phyloP scores from a whole-genome alignment of 2,329 filamentous ascomycete species.

The Zasmidium cellare region DNA sequence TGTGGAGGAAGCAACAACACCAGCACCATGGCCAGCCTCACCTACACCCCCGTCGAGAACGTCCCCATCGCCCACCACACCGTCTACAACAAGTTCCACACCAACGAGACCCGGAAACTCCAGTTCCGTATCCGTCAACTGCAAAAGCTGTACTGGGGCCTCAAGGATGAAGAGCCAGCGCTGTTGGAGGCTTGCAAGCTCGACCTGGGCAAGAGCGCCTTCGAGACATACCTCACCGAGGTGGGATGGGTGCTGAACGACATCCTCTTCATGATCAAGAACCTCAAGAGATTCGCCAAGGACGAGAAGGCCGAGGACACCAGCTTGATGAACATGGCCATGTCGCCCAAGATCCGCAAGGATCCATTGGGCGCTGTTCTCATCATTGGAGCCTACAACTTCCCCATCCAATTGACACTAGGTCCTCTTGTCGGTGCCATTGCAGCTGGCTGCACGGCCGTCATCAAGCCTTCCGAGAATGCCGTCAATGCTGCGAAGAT shows the following conservation, averaged over 20 bases:
- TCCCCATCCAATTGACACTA: conserved; percentile 79
- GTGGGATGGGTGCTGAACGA: conserved; percentile 78
- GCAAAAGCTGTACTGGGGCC: conserved; percentile 89
- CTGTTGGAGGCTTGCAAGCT: conserved; percentile 72
- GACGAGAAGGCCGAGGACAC: conserved; percentile 77
- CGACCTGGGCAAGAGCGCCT: conserved; percentile 76
- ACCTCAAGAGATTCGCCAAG: conserved; percentile 77
- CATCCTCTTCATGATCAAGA: conserved; percentile 73
- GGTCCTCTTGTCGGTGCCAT: conserved; percentile 85
- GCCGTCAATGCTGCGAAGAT: conserved; percentile 75
- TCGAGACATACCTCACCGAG: conserved; percentile 74
- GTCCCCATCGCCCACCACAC: conserved; percentile 64
- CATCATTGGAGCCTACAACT: conserved; percentile 90
- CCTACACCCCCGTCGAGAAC: conserved; percentile 62
- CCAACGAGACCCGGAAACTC: conserved; percentile 78
- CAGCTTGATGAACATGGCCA: conserved; percentile 63
- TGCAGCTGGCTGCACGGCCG: conserved; percentile 82
- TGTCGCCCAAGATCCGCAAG: conserved; percentile 77
- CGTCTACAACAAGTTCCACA: conserved; percentile 68
- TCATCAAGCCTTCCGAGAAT: conserved; percentile 88
- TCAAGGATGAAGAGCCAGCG: conserved; percentile 74
- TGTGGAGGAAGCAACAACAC: too few species aligned
- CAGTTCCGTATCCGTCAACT: conserved; percentile 83
- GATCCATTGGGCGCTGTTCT: conserved; percentile 83
- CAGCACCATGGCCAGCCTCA: conserved; percentile 24